Conservation (phyloP, 805 yeast genomes). For the Schwanniomyces vanrijiae region DNA sequence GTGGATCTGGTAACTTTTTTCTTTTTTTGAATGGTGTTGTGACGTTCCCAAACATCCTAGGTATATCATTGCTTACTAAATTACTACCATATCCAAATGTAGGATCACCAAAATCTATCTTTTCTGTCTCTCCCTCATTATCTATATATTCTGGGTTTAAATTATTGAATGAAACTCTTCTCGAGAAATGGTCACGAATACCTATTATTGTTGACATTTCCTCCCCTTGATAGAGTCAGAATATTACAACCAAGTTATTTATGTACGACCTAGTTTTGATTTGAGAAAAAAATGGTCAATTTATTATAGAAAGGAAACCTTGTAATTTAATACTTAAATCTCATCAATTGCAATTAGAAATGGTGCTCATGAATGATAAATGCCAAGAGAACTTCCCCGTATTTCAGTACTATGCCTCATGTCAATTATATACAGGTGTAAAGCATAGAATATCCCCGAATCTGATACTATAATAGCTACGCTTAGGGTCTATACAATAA, state of each 20-base stretch:
- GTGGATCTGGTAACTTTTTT: conserved; percentile 25
- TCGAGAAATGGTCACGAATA: conserved; percentile 15
- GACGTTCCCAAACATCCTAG: conserved; percentile 10
- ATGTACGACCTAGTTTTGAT: neutral
- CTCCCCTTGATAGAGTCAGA: neutral
- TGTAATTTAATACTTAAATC: neutral
- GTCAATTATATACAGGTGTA: neutral
- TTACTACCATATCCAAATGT: conserved; percentile 21
- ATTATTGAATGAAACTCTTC: conserved; percentile 48
- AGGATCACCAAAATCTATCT: conserved; percentile 9
- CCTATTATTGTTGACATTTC: conserved; percentile 4
- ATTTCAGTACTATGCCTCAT: neutral
- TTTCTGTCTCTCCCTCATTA: conserved; percentile 7
- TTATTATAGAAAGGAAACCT: neutral
- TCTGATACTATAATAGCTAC: neutral
- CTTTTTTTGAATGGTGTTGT: conserved; percentile 7
- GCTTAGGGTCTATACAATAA: neutral
- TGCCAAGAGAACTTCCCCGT: conserved; percentile 2
- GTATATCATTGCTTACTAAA: conserved; percentile 15
- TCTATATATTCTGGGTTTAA: conserved; percentile 30
- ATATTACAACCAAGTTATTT: neutral
- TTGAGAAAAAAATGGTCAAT: too few species aligned
- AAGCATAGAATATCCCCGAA: neutral
- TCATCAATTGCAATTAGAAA: neutral
- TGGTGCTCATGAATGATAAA: neutral